These are phyloP conservation scores for Actinomucor elegans DNA, from an alignment of 371 early-diverging fungal genomes.

Conservation along the genomic window DNA sequence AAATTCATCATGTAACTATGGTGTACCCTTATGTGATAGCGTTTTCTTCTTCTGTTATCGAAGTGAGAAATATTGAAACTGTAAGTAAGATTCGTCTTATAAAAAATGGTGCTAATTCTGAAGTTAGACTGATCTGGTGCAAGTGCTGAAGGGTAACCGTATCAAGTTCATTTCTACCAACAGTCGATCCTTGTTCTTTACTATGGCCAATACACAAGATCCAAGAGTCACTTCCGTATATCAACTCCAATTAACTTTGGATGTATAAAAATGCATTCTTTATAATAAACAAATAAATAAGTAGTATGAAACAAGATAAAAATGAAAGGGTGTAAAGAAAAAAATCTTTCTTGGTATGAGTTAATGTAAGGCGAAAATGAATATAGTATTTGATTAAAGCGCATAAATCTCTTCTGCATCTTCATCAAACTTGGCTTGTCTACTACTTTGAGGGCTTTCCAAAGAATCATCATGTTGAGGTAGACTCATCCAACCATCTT, in stretches of 20 bases:
- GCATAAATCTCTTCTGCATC: conserved; percentile 16
- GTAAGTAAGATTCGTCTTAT: conserved; percentile 17
- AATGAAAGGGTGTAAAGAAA: too few relatives aligned
- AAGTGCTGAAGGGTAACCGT: conserved; percentile 12
- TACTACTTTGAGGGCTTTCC: not conserved
- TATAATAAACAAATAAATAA: not conserved
- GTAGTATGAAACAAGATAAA: not conserved
- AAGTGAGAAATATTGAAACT: conserved; percentile 36
- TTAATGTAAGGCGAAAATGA: not conserved
- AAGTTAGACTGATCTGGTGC: conserved; percentile 19
- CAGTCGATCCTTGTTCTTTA: conserved; percentile 11
- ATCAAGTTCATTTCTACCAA: conserved; percentile 9
- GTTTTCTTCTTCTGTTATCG: conserved; percentile 33
- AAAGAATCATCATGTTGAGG: conserved; percentile 7
- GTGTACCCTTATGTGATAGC: conserved; percentile 36
- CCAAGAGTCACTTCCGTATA: conserved; percentile 9
- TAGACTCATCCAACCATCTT: conserved; percentile 24
- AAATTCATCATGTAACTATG: conserved; percentile 13
- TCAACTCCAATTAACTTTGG: conserved; percentile 7
- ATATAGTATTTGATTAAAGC: too few relatives aligned
- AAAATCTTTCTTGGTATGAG: not conserved
- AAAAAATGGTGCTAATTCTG: not conserved
- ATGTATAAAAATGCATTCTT: too few relatives aligned
- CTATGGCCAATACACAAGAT: conserved; percentile 9
- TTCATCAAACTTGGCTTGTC: not conserved